A percentile compares a stretch with the other conserved stretches of the same genome.
Evolutionary conservation across 768 basidiomycete species (phyloP).

Genomic region (Collybia sordida): DNA sequence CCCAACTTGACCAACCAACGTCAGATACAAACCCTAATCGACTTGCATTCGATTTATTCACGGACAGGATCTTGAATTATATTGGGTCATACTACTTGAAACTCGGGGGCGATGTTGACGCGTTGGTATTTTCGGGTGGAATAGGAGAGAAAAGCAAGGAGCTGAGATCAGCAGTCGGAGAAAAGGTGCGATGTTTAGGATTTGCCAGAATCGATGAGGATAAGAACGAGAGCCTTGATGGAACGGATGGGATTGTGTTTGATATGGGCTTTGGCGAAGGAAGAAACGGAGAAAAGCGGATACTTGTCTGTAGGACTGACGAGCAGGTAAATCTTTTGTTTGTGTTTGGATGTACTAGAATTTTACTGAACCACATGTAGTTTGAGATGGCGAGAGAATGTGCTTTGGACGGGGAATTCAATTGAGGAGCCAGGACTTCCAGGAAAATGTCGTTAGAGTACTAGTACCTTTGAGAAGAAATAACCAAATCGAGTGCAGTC

Average conservation of each 20-base stretch:
- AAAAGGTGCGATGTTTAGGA: conserved; percentile 60
- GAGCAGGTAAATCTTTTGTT: conserved; percentile 46
- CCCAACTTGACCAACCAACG: conserved; percentile 25
- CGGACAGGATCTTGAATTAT: conserved; percentile 73
- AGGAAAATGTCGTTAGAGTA: neutral
- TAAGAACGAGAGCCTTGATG: conserved; percentile 43
- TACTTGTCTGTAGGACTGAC: conserved; percentile 67
- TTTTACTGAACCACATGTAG: conserved; percentile 16
- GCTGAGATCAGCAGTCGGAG: conserved; percentile 58
- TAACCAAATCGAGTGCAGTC: too few species aligned
- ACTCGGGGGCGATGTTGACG: conserved; percentile 67
- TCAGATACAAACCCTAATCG: conserved; percentile 37
- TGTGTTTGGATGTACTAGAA: neutral
- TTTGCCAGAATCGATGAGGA: conserved; percentile 46
- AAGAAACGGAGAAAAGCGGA: conserved; percentile 23
- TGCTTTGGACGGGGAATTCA: conserved; percentile 25
- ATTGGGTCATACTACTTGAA: conserved; percentile 77
- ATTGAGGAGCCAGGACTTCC: too few species aligned
- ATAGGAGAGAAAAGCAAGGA: conserved; percentile 77
- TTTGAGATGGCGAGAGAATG: conserved; percentile 43
- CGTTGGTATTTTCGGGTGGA: conserved; percentile 83
- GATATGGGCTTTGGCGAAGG: conserved; percentile 39
- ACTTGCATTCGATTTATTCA: conserved; percentile 77
- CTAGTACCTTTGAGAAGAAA: too few species aligned
- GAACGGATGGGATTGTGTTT: conserved; percentile 37